Evolutionary conservation across 2,329 filamentous ascomycete species (phyloP), one percentile per base, ranked within the genome.

Genomic region (Neobulgaria alba): DNA sequence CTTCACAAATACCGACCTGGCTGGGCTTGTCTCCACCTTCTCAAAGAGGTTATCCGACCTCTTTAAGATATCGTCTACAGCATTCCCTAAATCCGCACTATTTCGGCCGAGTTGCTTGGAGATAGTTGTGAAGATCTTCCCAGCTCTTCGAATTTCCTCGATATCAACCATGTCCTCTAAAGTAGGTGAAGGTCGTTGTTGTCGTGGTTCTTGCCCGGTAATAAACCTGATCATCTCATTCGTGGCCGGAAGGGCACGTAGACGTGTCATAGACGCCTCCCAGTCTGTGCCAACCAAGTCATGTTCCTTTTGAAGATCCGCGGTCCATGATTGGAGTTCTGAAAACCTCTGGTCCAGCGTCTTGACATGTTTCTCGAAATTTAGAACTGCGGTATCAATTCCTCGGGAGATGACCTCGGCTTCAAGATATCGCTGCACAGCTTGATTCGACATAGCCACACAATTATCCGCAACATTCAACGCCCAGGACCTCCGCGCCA

Each of bases 341-440:
- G 67, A 65, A 54, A 82, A 81, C 57, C 84, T 87, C 43, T 79
- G 74, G 55, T 88, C 80, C 47, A 87, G 70, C 32, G 72, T 73
- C 49, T 77, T 80, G 40, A 89, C 73, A 57, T 86, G 85, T 14
- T 78, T 74, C 54, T 88, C 80, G 41, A 90, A 72, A 55, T 95
- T 98, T 48, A 82, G 80, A 16, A 95, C 79, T 5, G 90, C 92
- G 18, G 92, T 85, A 48, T 86, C 80, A 36, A 93, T 73, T 43
- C 84, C 89, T 46, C 81, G 79, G 57, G 86, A 72, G 60, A 94
- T 88, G 38, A 85, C 77, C 36, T 80, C 75, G 57, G 84, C 81
- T 61, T 89, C 83, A 38, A 70, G 68, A 57, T 86, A 83, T 50
- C 85, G 74, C 41, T 79, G 72, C 54, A 77, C 70, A 15, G 79